These are phyloP conservation scores for Trichophaea hybrida DNA, from an alignment of 2,329 filamentous ascomycete species.

Conservation along the genomic window DNA sequence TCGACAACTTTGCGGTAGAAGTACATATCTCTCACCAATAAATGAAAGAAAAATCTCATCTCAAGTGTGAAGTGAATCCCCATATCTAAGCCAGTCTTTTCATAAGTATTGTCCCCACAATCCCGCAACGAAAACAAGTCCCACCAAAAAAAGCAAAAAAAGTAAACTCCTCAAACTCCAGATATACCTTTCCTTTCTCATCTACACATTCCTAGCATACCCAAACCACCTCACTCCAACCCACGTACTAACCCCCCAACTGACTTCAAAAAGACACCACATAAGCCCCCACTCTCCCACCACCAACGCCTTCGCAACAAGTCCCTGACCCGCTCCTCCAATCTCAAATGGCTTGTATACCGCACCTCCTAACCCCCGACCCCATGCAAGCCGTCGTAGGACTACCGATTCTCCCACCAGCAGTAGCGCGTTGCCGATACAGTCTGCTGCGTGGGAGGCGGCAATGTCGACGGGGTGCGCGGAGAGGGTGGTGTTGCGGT, in stretches of 20 bases:
- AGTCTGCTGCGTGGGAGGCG: slow-evolving; percentile 25
- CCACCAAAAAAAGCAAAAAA: no score
- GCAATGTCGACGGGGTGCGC: slow-evolving; percentile 25
- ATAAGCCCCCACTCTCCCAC: slow-evolving; percentile 25
- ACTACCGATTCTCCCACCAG: slow-evolving; percentile 24
- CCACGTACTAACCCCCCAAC: slow-evolving; percentile 24
- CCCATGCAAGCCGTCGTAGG: slow-evolving; percentile 23
- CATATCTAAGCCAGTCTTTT: no score
- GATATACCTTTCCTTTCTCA: background rate
- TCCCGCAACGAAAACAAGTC: no score
- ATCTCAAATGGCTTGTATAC: slow-evolving; percentile 14
- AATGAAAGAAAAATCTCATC: no score
- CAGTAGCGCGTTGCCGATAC: slow-evolving; percentile 23
- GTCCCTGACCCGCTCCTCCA: slow-evolving; percentile 4
- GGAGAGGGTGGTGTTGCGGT: slow-evolving; percentile 20
- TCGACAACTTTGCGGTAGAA: no score
- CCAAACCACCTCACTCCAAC: slow-evolving; percentile 26
- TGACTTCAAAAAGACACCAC: slow-evolving; percentile 26
- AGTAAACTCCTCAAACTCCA: no score
- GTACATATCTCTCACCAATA: no score
- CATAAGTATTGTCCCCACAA: no score
- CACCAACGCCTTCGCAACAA: slow-evolving; percentile 17
- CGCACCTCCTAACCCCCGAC: background rate
- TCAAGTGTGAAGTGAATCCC: no score
- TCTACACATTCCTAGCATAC: slow-evolving; percentile 4